A percentile compares a stretch with the other conserved stretches of the same genome.
These are phyloP conservation scores for Secale cereale DNA, from an alignment of 176 grass and related monocot species.

Conservation along the genomic window DNA sequence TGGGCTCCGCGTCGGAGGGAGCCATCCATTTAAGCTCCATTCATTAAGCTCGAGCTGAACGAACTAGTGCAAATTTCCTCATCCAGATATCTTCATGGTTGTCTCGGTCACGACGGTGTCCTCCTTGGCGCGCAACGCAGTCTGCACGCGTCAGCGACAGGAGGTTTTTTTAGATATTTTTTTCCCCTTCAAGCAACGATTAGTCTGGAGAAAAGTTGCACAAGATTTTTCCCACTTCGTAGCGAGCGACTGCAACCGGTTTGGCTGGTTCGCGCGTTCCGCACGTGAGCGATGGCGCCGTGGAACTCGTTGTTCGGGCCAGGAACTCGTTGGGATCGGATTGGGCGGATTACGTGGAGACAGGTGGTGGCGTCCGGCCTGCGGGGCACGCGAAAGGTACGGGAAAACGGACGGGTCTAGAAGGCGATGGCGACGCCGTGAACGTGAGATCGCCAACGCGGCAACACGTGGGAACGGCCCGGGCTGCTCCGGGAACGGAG, in stretches of 20 bases:
- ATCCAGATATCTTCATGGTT: background rate
- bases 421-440: background rate
- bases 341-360: conserved; percentile 1
- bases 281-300: conserved; percentile 16
- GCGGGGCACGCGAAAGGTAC: conserved; percentile 13
- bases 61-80: background rate
- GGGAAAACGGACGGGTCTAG: background rate
- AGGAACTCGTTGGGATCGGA: background rate
- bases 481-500: conserved; percentile 23
- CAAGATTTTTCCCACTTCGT: background rate
- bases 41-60: background rate
- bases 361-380: background rate
- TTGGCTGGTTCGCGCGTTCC: background rate
- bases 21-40: background rate
- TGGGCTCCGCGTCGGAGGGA: conserved; percentile 16
- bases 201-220: background rate
- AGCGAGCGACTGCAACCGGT: background rate
- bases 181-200: too few relatives aligned
- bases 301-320: too few relatives aligned
- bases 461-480: conserved; percentile 26
- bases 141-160: background rate
- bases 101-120: background rate
- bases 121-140: background rate
- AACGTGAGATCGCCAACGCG: background rate
- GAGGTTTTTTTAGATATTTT: background rate